A percentile compares a stretch with the other conserved stretches of the same genome.
Conservation (phyloP, 257 asterid species). For the Penstemon barbatus region DNA sequence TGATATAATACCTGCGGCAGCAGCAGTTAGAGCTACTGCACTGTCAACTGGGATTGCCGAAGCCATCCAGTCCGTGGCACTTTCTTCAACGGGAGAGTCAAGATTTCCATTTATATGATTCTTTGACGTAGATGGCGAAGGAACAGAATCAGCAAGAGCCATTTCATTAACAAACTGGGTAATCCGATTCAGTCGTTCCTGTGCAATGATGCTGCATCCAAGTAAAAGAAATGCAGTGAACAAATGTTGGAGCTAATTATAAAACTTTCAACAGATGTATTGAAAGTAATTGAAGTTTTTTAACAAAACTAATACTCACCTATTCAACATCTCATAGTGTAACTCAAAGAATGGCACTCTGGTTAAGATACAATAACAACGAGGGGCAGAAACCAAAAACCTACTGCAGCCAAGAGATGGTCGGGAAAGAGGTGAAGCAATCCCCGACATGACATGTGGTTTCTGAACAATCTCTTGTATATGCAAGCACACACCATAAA, state of each 20-base stretch:
- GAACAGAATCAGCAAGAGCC: conserved; percentile 44
- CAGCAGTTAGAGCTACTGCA: conserved; percentile 67
- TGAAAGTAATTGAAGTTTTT: conserved; percentile 3
- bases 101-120: conserved; percentile 38
- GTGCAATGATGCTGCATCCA: conserved; percentile 83
- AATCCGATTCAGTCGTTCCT: conserved; percentile 83
- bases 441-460: conserved; percentile 61
- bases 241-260: conserved; percentile 5
- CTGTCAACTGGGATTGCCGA: conserved; percentile 68
- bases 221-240: conserved; percentile 34
- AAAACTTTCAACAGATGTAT: conserved; percentile 4
- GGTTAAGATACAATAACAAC: conserved; percentile 90
- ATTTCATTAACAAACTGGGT: conserved; percentile 68
- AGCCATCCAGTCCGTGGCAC: conserved; percentile 61
- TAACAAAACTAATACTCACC: conserved; percentile 44
- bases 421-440: conserved; percentile 54
- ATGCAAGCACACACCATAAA: conserved; percentile 91
- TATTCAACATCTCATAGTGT: conserved; percentile 83
- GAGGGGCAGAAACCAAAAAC: conserved; percentile 91
- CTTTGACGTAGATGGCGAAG: conserved; percentile 40
- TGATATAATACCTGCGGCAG: conserved; percentile 76
- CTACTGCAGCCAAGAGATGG: conserved; percentile 52
- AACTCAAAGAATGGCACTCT: conserved; percentile 90
- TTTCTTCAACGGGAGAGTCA: conserved; percentile 45
- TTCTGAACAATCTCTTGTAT: conserved; percentile 85